phyloP scores from a whole-genome alignment of 78 protist genomes.

The Emiliania huxleyi region DNA sequence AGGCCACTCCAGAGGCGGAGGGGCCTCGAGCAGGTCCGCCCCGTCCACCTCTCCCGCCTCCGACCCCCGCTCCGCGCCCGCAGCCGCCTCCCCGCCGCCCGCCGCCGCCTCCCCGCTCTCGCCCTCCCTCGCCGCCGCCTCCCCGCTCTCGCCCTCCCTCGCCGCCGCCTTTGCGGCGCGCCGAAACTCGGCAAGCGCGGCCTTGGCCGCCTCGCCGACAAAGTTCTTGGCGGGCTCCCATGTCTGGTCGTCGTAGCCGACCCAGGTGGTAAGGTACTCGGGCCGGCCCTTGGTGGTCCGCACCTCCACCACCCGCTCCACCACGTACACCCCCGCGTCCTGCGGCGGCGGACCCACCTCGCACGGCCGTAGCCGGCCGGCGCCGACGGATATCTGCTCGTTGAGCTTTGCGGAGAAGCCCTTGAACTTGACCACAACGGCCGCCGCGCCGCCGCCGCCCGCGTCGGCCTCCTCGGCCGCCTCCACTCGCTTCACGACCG shows the following conservation, averaged over 20 bases:
- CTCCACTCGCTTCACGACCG: not conserved
- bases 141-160: not conserved
- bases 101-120: no score
- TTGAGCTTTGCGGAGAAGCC: not conserved
- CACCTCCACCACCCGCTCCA: not conserved
- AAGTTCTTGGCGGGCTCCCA: not conserved
- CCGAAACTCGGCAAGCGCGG: not conserved
- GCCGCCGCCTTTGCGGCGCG: not conserved
- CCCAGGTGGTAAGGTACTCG: not conserved
- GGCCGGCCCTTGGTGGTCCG: not conserved
- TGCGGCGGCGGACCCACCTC: not conserved
- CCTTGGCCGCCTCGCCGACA: not conserved
- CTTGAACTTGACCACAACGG: not conserved
- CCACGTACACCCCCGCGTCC: not conserved
- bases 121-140: not conserved
- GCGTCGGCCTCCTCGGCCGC: not conserved
- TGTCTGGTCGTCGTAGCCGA: not conserved
- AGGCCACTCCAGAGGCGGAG: not conserved
- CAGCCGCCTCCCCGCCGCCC: not conserved
- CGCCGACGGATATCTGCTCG: not conserved
- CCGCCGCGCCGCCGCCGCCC: not conserved
- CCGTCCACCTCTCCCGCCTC: not conserved
- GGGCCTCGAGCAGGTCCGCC: no score
- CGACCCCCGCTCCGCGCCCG: not conserved
- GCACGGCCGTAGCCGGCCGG: not conserved